A percentile compares a stretch with the other conserved stretches of the same genome.
Conservation (phyloP, 2,329 filamentous ascomycete species). For the Ophiobolus disseminans region DNA sequence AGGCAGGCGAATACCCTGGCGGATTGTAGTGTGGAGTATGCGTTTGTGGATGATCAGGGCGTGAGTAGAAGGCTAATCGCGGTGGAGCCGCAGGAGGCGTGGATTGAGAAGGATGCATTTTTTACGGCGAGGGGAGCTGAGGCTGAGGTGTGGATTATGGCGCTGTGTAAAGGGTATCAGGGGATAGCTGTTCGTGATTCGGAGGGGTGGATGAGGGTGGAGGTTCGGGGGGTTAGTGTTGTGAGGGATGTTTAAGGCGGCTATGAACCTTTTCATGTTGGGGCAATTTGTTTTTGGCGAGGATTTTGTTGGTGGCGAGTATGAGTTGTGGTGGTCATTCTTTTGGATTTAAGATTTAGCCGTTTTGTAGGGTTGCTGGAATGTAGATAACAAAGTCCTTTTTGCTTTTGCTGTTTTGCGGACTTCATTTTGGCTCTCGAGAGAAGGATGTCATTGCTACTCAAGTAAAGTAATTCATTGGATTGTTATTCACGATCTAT, state of each 20-base stretch:
- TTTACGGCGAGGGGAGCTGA: constrained; percentile 36
- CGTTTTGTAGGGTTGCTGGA: no score
- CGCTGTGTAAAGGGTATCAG: constrained; percentile 28
- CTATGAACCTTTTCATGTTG: no score
- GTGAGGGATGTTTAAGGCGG: neutral
- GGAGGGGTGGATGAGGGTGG: constrained; percentile 17
- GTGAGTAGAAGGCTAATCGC: constrained; percentile 14
- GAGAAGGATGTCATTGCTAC: no score
- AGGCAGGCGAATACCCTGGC: constrained; percentile 24
- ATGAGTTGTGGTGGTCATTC: no score
- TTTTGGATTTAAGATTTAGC: no score
- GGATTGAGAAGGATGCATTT: constrained; percentile 12
- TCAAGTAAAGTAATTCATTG: no score
- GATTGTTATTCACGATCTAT: no score
- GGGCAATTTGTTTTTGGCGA: no score
- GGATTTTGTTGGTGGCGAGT: no score
- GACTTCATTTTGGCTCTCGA: no score
- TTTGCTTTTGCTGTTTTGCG: no score
- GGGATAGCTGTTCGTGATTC: constrained; percentile 22
- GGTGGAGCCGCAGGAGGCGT: constrained; percentile 23
- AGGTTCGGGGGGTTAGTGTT: constrained; percentile 14
- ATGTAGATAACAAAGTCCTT: no score
- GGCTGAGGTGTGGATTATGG: constrained; percentile 26
- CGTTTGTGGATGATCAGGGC: constrained; percentile 16
- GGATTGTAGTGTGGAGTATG: constrained; percentile 26